These are phyloP conservation scores for Phytophthora megakarya DNA, from an alignment of 352 stramenopile genomes.

Conservation along the genomic window DNA sequence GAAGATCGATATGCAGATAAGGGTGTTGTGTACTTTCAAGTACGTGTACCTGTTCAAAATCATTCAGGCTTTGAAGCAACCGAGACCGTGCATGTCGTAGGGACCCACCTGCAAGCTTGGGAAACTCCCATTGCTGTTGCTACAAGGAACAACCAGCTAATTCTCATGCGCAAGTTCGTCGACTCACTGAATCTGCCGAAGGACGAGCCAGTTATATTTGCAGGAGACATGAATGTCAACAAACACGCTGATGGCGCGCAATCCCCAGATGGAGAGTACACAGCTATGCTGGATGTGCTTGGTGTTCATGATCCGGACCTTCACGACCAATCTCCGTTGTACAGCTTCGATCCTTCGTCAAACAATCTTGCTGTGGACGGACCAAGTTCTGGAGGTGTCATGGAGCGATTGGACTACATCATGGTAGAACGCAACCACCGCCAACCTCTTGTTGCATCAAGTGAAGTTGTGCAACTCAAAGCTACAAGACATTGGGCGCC, in stretches of 20 bases:
- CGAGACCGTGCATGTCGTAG: constrained; percentile 61
- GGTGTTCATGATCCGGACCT: constrained; percentile 43
- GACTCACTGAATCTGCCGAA: constrained; percentile 49
- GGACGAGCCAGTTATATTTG: constrained; percentile 57
- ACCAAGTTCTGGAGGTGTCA: constrained; percentile 59
- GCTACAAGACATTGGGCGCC: constrained; percentile 48
- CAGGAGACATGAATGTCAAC: constrained; percentile 72
- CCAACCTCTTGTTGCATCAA: constrained; percentile 26
- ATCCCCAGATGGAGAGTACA: constrained; percentile 41
- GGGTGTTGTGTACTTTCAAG: constrained; percentile 65
- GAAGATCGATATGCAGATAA: constrained; percentile 76
- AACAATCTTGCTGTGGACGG: constrained; percentile 65
- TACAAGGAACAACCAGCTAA: constrained; percentile 49
- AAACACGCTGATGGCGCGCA: constrained; percentile 33
- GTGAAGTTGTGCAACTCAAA: constrained; percentile 62
- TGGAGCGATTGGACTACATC: constrained; percentile 71
- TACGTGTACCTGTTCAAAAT: constrained; percentile 26
- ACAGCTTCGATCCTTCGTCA: constrained; percentile 69
- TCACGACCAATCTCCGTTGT: constrained; percentile 35
- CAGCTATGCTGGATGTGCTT: constrained; percentile 53
- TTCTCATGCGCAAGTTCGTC: constrained; percentile 52
- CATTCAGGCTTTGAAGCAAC: constrained; percentile 12
- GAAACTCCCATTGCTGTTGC: constrained; percentile 50
- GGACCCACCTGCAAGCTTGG: constrained; percentile 73
- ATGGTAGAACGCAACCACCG: constrained; percentile 46